phyloP scores from a whole-genome alignment of 1,139 yeast species.

The Ogataea hybrid region DNA sequence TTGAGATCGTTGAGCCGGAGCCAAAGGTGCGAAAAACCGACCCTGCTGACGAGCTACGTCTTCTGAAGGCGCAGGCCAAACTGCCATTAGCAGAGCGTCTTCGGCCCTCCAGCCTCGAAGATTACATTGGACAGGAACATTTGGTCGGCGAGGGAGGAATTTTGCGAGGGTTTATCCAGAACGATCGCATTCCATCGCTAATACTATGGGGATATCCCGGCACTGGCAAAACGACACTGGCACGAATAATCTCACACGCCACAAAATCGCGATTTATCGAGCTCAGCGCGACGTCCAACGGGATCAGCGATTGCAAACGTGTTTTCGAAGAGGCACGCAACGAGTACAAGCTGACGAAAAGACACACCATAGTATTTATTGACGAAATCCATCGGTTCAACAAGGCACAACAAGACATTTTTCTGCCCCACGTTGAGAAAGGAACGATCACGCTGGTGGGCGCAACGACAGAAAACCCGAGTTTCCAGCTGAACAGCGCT shows the following conservation, averaged over 20 bases:
- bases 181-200: constrained; percentile 73
- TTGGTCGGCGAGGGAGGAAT: constrained; percentile 74
- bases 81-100: constrained; percentile 86
- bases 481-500: constrained; percentile 87
- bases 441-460: constrained; percentile 74
- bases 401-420: constrained; percentile 84
- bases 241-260: constrained; percentile 55
- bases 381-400: constrained; percentile 95
- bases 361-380: constrained; percentile 75
- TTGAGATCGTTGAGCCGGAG: constrained; percentile 7
- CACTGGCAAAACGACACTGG: constrained; percentile 85
- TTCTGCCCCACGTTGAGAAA: constrained; percentile 70
- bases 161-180: constrained; percentile 61
- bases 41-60: constrained; percentile 32
- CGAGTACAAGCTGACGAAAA: constrained; percentile 61
- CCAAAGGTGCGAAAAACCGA: constrained; percentile 11
- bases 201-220: constrained; percentile 97
- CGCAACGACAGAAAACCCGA: constrained; percentile 97
- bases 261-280: constrained; percentile 69
- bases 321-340: constrained; percentile 73
- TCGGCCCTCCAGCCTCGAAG: constrained; percentile 71
- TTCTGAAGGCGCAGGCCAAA: constrained; percentile 45
- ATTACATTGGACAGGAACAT: constrained; percentile 85
- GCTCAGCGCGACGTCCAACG: constrained; percentile 81
- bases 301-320: constrained; percentile 66